Evolutionary conservation across 1,139 yeast genomes (phyloP).

Genomic region (Geotrichum candidum): DNA sequence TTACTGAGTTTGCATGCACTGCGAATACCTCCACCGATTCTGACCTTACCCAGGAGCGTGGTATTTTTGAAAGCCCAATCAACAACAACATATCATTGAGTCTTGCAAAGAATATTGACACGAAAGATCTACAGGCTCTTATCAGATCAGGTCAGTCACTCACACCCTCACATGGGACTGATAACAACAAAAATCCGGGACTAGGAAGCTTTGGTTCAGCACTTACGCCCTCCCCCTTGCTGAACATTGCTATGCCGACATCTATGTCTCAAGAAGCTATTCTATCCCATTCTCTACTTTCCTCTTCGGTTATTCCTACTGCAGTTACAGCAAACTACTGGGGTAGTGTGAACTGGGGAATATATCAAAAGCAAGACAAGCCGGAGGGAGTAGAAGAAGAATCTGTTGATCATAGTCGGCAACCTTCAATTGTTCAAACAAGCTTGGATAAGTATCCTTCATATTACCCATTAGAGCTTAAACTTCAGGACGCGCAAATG

Average conservation of each 20-base stretch:
- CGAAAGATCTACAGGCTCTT: slow-evolving; percentile 15
- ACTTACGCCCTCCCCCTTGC: slow-evolving; percentile 37
- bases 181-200: slow-evolving; percentile 8
- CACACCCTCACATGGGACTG: background rate
- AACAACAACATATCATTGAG: background rate
- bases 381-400: background rate
- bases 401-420: background rate
- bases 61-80: background rate
- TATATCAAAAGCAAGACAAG: slow-evolving; percentile 19
- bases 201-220: slow-evolving; percentile 21
- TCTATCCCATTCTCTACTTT: slow-evolving; percentile 56
- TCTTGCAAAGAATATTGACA: slow-evolving; percentile 7
- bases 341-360: slow-evolving; percentile 70
- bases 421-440: slow-evolving; percentile 15
- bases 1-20: slow-evolving; percentile 50
- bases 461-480: slow-evolving; percentile 56
- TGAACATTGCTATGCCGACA: slow-evolving; percentile 68
- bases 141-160: slow-evolving; percentile 16
- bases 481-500: slow-evolving; percentile 69
- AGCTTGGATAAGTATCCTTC: slow-evolving; percentile 45
- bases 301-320: slow-evolving; percentile 62
- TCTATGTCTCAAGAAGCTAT: slow-evolving; percentile 65
- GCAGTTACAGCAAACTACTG: slow-evolving; percentile 85
- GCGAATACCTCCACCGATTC: slow-evolving; percentile 6
- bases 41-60: background rate